Percentiles rank a stretch among this genome's conserved stretches.
phyloP scores from a whole-genome alignment of 306 rosid species.

The Quercus berberidifolia region DNA sequence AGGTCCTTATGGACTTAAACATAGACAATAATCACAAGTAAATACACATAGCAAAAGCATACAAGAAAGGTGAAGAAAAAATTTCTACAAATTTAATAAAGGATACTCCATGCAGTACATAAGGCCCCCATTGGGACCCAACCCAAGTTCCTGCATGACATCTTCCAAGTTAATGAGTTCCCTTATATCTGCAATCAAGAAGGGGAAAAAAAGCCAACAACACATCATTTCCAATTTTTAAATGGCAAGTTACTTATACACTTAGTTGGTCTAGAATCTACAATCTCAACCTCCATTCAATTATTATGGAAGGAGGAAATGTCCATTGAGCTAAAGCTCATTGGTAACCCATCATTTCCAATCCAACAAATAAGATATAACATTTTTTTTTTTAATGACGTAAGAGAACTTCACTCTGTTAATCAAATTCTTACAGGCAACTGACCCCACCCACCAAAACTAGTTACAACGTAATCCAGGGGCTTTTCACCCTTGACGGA shows the following conservation, averaged over 20 bases:
- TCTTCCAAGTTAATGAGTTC: conserved; percentile 88
- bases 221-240: too few relatives aligned
- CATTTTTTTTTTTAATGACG: neutral
- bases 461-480: fast-evolving
- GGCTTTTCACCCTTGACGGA: fast-evolving
- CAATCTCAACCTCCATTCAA: too few relatives aligned
- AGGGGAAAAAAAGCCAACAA: neutral
- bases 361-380: neutral
- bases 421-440: too few relatives aligned
- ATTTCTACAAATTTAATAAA: conserved; percentile 16
- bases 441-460: too few relatives aligned
- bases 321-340: too few relatives aligned
- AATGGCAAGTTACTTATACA: too few relatives aligned
- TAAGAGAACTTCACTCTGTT: too few relatives aligned
- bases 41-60: neutral
- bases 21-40: neutral
- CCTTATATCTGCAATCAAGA: conserved; percentile 66
- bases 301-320: too few relatives aligned
- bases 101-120: conserved; percentile 99
- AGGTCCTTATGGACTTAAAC: neutral
- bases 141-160: conserved; percentile 93
- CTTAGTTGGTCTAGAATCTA: too few relatives aligned
- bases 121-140: conserved; percentile 97
- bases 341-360: neutral
- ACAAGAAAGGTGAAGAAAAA: neutral